These are phyloP conservation scores for Parafenestella ontariensis DNA, from an alignment of 2,329 filamentous ascomycete species.

Conservation along the genomic window DNA sequence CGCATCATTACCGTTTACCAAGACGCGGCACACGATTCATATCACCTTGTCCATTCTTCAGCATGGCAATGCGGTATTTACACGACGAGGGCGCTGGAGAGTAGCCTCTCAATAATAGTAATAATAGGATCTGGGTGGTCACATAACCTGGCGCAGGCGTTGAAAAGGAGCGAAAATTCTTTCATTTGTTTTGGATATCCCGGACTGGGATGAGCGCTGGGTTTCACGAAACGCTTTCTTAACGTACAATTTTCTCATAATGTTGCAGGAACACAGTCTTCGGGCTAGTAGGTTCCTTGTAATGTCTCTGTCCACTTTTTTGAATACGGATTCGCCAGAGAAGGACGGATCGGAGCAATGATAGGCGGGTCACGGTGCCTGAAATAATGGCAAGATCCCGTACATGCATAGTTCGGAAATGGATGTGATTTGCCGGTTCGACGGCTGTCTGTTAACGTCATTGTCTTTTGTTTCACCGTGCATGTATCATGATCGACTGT, in stretches of 20 bases:
- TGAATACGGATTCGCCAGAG: neutral
- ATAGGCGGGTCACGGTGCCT: neutral
- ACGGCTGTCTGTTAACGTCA: neutral
- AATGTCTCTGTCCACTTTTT: neutral
- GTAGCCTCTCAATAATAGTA: neutral
- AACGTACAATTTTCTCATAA: neutral
- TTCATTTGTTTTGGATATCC: neutral
- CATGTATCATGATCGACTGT: neutral
- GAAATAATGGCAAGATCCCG: neutral
- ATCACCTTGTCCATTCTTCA: neutral
- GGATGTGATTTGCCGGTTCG: neutral
- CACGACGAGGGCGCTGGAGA: neutral
- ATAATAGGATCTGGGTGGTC: conserved; percentile 1
- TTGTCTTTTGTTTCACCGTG: neutral
- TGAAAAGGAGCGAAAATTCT: neutral
- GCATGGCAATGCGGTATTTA: neutral
- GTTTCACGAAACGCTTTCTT: neutral
- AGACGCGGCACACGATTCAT: neutral
- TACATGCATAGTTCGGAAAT: neutral
- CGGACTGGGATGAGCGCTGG: neutral
- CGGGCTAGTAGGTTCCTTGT: neutral
- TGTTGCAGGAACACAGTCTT: neutral
- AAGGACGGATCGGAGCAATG: neutral
- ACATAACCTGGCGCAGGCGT: neutral
- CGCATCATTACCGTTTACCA: neutral